A percentile compares a stretch with the other conserved stretches of the same genome.
These are phyloP conservation scores for Aspergillus udagawae DNA, from an alignment of 2,329 filamentous ascomycete species.

Conservation along the genomic window DNA sequence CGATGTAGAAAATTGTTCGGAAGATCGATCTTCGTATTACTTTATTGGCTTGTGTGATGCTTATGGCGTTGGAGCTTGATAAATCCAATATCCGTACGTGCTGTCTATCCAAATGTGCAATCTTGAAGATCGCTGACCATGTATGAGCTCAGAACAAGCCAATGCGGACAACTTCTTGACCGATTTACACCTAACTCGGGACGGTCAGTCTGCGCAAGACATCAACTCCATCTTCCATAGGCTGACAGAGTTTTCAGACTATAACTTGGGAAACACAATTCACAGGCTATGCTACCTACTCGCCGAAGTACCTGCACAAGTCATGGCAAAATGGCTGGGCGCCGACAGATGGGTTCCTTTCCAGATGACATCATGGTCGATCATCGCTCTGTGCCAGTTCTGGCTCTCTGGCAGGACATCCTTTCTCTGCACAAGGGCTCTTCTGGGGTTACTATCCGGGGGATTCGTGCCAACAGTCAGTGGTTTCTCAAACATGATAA, in stretches of 20 bases:
- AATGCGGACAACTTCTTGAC: slow-evolving; percentile 55
- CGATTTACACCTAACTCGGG: slow-evolving; percentile 24
- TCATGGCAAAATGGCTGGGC: slow-evolving; percentile 52
- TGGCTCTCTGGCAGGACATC: slow-evolving; percentile 41
- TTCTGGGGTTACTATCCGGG: slow-evolving; percentile 45
- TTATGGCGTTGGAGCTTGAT: slow-evolving; percentile 58
- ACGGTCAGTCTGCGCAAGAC: slow-evolving; percentile 11
- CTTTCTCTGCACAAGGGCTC: slow-evolving; percentile 39
- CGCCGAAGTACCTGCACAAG: slow-evolving; percentile 55
- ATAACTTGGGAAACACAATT: slow-evolving; percentile 50
- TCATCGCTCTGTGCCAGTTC: slow-evolving; percentile 40
- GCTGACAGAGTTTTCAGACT: slow-evolving; percentile 9
- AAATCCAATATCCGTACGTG: slow-evolving; percentile 48
- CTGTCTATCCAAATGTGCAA: slow-evolving; percentile 49
- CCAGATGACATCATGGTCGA: slow-evolving; percentile 45
- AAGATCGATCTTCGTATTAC: slow-evolving; percentile 23
- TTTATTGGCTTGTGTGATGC: slow-evolving; percentile 48
- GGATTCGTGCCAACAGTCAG: slow-evolving; percentile 41
- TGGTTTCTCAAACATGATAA: neutral
- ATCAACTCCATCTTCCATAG: neutral
- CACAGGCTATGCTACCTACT: slow-evolving; percentile 51
- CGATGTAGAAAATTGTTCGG: slow-evolving; percentile 31
- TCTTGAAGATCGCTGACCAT: neutral
- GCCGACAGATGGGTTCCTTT: slow-evolving; percentile 54
- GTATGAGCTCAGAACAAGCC: slow-evolving; percentile 40